A percentile compares a stretch with the other conserved stretches of the same genome.
These are phyloP conservation scores for Pelargonium australe DNA, from an alignment of 441 rosid genomes.

Conservation along the genomic window DNA sequence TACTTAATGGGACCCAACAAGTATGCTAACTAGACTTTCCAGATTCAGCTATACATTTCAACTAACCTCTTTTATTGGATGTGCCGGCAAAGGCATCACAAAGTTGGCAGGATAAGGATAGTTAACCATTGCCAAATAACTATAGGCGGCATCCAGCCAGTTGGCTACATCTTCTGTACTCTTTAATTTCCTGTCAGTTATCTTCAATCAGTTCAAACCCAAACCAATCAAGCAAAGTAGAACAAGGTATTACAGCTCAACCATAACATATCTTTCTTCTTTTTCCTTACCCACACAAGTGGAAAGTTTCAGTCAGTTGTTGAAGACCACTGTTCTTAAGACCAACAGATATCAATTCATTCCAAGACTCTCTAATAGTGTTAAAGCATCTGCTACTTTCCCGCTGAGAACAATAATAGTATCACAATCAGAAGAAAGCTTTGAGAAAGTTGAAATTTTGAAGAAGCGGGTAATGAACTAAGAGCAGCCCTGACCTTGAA, in stretches of 20 bases:
- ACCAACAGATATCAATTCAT: slow-evolving; percentile 44
- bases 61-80: slow-evolving; percentile 78
- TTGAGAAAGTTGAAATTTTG: background rate
- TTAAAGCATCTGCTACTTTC: slow-evolving; percentile 76
- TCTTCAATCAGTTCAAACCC: slow-evolving; percentile 15
- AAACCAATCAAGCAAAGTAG: background rate
- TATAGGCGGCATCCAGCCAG: slow-evolving; percentile 84
- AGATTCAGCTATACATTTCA: slow-evolving; percentile 7
- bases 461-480: no score
- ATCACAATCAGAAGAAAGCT: background rate
- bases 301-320: slow-evolving; percentile 53
- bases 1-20: background rate
- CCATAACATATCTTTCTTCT: background rate
- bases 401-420: slow-evolving; percentile 35
- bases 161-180: slow-evolving; percentile 47
- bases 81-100: slow-evolving; percentile 86
- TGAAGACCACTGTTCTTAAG: slow-evolving; percentile 57
- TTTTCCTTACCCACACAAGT: slow-evolving; percentile 52
- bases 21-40: background rate
- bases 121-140: slow-evolving; percentile 84
- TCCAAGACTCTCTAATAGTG: slow-evolving; percentile 71
- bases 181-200: slow-evolving; percentile 48
- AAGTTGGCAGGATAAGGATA: slow-evolving; percentile 72
- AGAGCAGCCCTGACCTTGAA: slow-evolving; percentile 39
- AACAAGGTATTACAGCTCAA: slow-evolving; percentile 1